Percentiles rank a stretch among this genome's conserved stretches.
Conservation (phyloP, 2,329 filamentous ascomycete species). For the Pseudogymnoascus sp. region DNA sequence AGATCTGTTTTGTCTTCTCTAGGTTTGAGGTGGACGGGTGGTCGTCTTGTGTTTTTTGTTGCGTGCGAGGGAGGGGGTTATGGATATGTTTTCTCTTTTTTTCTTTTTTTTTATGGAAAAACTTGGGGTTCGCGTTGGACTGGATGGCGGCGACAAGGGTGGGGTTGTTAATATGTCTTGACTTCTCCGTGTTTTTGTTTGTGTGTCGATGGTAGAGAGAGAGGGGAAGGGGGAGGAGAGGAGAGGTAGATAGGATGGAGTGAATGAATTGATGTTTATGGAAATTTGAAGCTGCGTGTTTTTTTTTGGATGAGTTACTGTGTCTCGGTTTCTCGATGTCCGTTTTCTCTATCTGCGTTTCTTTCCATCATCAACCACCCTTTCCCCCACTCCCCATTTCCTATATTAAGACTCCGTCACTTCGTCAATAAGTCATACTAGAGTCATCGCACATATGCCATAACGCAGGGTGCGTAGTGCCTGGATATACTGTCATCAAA, state of each 20-base stretch:
- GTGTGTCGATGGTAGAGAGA: not conserved
- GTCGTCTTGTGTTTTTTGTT: not conserved
- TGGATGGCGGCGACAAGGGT: not conserved
- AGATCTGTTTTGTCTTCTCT: constrained; percentile 32
- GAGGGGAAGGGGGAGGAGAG: not conserved
- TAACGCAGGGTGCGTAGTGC: no score
- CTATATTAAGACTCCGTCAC: no score
- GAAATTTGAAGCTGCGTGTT: not conserved
- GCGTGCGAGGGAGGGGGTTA: not conserved
- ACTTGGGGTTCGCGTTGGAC: not conserved
- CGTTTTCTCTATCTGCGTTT: no score
- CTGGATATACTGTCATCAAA: no score
- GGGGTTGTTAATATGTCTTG: not conserved
- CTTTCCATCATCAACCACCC: no score
- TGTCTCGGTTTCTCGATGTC: no score
- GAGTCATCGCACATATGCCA: no score
- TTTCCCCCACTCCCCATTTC: no score
- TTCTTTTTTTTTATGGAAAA: not conserved
- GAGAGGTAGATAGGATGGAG: not conserved
- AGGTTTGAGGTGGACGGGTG: not conserved
- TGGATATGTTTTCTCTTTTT: not conserved
- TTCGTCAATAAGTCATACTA: no score
- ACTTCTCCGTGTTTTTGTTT: not conserved
- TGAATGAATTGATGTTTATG: not conserved
- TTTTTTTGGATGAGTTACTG: no score